Conservation (phyloP, 352 stramenopile species). For the Globisporangium nagaii region DNA sequence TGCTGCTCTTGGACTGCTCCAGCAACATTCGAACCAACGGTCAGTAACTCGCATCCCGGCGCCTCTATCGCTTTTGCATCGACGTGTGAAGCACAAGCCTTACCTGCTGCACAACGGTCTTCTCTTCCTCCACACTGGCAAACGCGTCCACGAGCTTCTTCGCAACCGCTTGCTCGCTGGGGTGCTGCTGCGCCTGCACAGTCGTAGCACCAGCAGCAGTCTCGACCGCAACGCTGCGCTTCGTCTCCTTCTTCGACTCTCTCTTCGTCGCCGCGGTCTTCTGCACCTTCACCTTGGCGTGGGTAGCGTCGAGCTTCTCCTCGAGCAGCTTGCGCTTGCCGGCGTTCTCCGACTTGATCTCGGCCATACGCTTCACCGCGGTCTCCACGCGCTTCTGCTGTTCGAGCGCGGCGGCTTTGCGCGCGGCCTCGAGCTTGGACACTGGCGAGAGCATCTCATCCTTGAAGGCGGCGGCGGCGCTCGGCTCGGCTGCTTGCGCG, state of each 20-base stretch:
- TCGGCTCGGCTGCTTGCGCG: constrained; percentile 46
- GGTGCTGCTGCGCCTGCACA: constrained; percentile 1
- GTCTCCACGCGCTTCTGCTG: constrained; percentile 66
- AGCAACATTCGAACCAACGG: too few species aligned
- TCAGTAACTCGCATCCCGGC: too few species aligned
- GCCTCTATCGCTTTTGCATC: too few species aligned
- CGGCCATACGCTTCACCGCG: constrained; percentile 47
- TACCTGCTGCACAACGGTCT: constrained; percentile 8
- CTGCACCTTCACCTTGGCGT: constrained; percentile 37
- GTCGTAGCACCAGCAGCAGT: neutral
- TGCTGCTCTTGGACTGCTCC: neutral
- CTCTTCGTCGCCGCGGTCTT: constrained; percentile 37
- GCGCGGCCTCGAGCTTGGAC: constrained; percentile 72
- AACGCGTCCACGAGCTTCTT: neutral
- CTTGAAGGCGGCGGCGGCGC: constrained; percentile 23
- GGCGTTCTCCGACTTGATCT: constrained; percentile 43
- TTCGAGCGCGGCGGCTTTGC: constrained; percentile 48
- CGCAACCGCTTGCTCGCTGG: neutral
- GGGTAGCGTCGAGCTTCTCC: constrained; percentile 28
- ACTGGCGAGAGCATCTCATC: constrained; percentile 54
- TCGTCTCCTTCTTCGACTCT: constrained; percentile 14
- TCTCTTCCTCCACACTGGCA: constrained; percentile 1
- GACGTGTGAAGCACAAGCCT: too few species aligned
- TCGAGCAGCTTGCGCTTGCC: constrained; percentile 57
- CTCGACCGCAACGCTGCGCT: constrained; percentile 1